Evolutionary conservation across 148 eudicot genomes (phyloP), one percentile per base, ranked within the genome.

Genomic region (Vaccinium macrocarpon): DNA sequence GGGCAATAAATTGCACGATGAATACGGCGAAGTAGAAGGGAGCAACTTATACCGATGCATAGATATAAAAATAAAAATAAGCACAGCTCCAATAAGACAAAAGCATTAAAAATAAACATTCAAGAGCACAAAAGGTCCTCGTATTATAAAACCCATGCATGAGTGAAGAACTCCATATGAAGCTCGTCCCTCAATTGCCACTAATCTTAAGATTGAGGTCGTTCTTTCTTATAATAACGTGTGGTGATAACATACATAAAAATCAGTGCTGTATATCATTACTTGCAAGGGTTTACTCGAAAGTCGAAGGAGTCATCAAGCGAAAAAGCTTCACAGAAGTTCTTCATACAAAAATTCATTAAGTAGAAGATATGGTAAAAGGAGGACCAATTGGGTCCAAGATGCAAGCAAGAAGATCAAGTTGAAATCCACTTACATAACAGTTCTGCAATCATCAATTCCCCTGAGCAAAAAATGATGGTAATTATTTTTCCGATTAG

Each of bases 261-360:
- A 18, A 27, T n/a, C 38, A 48, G 38, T 15, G 35, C 4, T 16
- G 12, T 42, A 23, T 35, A 23, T 35, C 72, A 14, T 42, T 61
- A 42, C 3, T 23, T 64, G 29, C 32, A 64, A 62, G 14, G 27
- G 70, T 9, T n/a, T 8, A 62, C 25, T 62, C 1, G 12, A 62
- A 12, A 23, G 29, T 64, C 71, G 9, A 64, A 64, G 71, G 14
- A 64, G 32, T 64, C 51, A 46, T 76, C 13, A 76, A 48, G 55
- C 25, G 66, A 82, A 71, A n/a, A 81, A 51, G 76, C 76, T 70
- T 27, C 1, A 52, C 71, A 64, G 29, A 64, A 23, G 71, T 64
- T 64, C 29, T 13, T 27, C n/a, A 42, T 6, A 42, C 46, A 42
- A 66, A 23, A 64, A 9, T 29, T 64, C 29, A 64, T 10, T 8